Conservation (phyloP, 2,329 filamentous ascomycete species). For the Neocucurbitaria cava region DNA sequence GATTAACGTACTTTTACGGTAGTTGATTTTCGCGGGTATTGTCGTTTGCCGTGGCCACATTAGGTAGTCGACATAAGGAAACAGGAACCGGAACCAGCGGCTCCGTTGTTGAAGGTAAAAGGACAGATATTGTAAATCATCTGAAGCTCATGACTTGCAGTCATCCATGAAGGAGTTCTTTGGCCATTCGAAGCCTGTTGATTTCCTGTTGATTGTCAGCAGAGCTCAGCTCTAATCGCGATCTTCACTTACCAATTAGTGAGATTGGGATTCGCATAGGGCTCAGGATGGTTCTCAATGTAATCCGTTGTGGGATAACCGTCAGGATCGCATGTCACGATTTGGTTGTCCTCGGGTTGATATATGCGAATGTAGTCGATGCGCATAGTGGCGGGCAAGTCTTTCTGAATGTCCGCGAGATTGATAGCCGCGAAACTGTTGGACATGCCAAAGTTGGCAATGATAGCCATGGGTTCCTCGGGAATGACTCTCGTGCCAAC, state of each 20-base stretch:
- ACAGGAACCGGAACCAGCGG: slow-evolving; percentile 27
- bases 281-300: slow-evolving; percentile 66
- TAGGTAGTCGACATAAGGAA: slow-evolving; percentile 29
- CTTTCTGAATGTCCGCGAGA: slow-evolving; percentile 59
- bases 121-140: slow-evolving; percentile 1
- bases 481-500: slow-evolving; percentile 70
- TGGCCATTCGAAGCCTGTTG: slow-evolving; percentile 65
- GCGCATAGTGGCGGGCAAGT: slow-evolving; percentile 69
- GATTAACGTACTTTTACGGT: slow-evolving; percentile 37
- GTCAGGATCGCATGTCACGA: slow-evolving; percentile 71
- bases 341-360: slow-evolving; percentile 65
- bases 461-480: slow-evolving; percentile 70
- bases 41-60: slow-evolving; percentile 38
- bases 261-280: slow-evolving; percentile 69
- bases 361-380: slow-evolving; percentile 76
- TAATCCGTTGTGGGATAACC: slow-evolving; percentile 73
- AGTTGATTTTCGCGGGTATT: slow-evolving; percentile 32
- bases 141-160: slow-evolving; percentile 50
- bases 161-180: slow-evolving; percentile 67
- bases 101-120: slow-evolving; percentile 13
- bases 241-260: slow-evolving; percentile 64
- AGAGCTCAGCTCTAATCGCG: background rate
- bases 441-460: slow-evolving; percentile 76
- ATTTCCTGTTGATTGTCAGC: slow-evolving; percentile 43
- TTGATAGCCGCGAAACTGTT: slow-evolving; percentile 69